Evolutionary conservation across 495 filamentous ascomycete genomes (phyloP).

Genomic region (Penicillium coffeae): DNA sequence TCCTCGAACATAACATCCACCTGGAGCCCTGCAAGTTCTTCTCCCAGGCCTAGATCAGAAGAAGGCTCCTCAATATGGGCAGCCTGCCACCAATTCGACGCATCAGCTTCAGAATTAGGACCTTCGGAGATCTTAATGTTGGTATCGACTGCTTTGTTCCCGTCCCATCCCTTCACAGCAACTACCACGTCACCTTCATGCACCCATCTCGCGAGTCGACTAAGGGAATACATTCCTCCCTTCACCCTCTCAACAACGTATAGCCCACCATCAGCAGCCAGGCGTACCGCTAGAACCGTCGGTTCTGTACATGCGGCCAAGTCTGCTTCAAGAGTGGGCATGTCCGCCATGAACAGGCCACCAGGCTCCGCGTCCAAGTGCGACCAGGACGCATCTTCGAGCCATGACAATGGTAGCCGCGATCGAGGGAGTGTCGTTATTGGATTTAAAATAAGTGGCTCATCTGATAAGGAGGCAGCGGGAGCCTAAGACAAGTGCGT

Average conservation of each 20-base stretch:
- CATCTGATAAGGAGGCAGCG: conserved; percentile 51
- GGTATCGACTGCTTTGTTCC: conserved; percentile 30
- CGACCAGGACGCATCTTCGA: conserved; percentile 53
- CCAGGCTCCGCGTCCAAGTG: conserved; percentile 51
- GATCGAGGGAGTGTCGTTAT: conserved; percentile 60
- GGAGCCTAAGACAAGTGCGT: conserved; percentile 46
- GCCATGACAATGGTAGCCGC: conserved; percentile 54
- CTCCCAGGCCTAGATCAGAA: conserved; percentile 13
- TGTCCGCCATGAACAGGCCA: conserved; percentile 54
- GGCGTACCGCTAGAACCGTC: conserved; percentile 61
- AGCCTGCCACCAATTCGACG: conserved; percentile 35
- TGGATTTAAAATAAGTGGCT: conserved; percentile 57
- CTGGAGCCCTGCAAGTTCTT: conserved; percentile 27
- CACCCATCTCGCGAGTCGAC: conserved; percentile 64
- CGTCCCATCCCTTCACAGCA: conserved; percentile 36
- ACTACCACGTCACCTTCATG: conserved; percentile 34
- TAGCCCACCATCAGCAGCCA: conserved; percentile 52
- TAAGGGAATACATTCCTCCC: conserved; percentile 63
- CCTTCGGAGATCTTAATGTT: conserved; percentile 32
- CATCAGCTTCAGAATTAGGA: conserved; percentile 4
- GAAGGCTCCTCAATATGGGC: conserved; percentile 36
- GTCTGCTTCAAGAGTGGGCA: conserved; percentile 59
- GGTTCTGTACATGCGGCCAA: conserved; percentile 25
- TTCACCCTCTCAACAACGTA: conserved; percentile 73
- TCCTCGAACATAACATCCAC: conserved; percentile 32